Evolutionary conservation across 495 filamentous ascomycete species (phyloP), one percentile per base, ranked within the genome.

Genomic region (Aspergillus coremiiformis): DNA sequence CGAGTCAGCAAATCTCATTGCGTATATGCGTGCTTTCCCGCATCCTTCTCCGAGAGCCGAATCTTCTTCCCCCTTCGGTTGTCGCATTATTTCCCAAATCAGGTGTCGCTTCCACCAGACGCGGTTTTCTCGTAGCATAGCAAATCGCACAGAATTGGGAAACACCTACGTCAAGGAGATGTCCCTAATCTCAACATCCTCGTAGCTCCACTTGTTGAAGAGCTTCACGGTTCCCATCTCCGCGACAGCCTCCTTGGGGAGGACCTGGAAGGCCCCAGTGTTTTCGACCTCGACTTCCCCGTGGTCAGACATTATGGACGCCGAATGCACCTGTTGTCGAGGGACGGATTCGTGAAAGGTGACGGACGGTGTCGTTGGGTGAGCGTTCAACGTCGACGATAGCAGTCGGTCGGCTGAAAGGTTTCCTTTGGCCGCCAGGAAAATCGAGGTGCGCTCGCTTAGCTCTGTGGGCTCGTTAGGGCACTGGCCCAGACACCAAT

Each of bases 171-270:
- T 96, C 79, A 99, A 82, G 57, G 94, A 97, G 77, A 99, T 97
- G 69, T 99, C 93, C 64, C 93, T 82, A 71, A 97, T 93, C 80
- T 99, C 93, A 64, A 99, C 94, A 84, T 97, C 92, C 73, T 96
- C 94, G 77, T 97, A 99, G 76, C 83, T 90, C 83, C 85, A 90
- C 68, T 87, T 88, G 78, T 86, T 95, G 87, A 99, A 99, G 57
- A 99, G 87, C 85, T 95, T 96, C 70, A 94, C 80, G 77, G 78
- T 85, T 69, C 92, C 93, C 78, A 93, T 84, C 76, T 96, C 89
- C 57, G 84, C 78, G 58, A 80, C 77, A 63, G 95, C 89, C 55
- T 97, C 94, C 83, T 95, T 97, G 71, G 93, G 93, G 64, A 99
- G 87, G 68, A 93, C 84, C 61, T 81, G 72, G 75, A 84, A 85